Percentiles rank a stretch among this genome's conserved stretches.
Evolutionary conservation across 2,329 filamentous ascomycete genomes (phyloP).

Genomic region (Phyllachora maydis): DNA sequence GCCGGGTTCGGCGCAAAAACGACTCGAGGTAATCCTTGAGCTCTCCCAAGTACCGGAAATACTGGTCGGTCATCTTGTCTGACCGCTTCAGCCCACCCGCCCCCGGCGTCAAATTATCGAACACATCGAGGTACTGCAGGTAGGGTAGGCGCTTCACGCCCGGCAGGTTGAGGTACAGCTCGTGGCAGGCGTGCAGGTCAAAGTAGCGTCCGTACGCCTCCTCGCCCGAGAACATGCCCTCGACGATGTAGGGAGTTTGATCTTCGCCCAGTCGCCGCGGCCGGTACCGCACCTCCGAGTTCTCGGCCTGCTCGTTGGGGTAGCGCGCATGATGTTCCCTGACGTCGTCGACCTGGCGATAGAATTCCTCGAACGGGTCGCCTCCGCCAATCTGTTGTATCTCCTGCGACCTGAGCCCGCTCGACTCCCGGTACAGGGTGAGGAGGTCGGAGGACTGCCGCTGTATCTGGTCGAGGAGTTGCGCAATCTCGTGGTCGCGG

Average conservation of each 20-base stretch:
- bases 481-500: slow-evolving; percentile 77
- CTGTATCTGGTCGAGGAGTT: slow-evolving; percentile 74
- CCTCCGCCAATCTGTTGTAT: slow-evolving; percentile 67
- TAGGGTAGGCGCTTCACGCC: slow-evolving; percentile 73
- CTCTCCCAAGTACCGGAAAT: slow-evolving; percentile 73
- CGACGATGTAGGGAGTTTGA: slow-evolving; percentile 46
- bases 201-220: slow-evolving; percentile 87
- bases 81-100: slow-evolving; percentile 52
- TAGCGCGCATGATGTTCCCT: slow-evolving; percentile 81
- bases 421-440: slow-evolving; percentile 65
- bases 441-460: slow-evolving; percentile 64
- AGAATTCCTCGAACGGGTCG: slow-evolving; percentile 80
- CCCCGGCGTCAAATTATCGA: slow-evolving; percentile 67
- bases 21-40: slow-evolving; percentile 69
- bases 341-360: slow-evolving; percentile 61
- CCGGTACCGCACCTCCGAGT: slow-evolving; percentile 83
- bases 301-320: slow-evolving; percentile 87
- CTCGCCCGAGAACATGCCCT: slow-evolving; percentile 88
- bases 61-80: slow-evolving; percentile 81
- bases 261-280: slow-evolving; percentile 42
- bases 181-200: slow-evolving; percentile 67
- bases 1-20: slow-evolving; percentile 69
- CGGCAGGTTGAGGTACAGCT: slow-evolving; percentile 76
- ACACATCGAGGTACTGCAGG: slow-evolving; percentile 78
- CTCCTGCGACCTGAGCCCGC: slow-evolving; percentile 53